phyloP scores from a whole-genome alignment of 306 rosid species.

The Crataegus laevigata region DNA sequence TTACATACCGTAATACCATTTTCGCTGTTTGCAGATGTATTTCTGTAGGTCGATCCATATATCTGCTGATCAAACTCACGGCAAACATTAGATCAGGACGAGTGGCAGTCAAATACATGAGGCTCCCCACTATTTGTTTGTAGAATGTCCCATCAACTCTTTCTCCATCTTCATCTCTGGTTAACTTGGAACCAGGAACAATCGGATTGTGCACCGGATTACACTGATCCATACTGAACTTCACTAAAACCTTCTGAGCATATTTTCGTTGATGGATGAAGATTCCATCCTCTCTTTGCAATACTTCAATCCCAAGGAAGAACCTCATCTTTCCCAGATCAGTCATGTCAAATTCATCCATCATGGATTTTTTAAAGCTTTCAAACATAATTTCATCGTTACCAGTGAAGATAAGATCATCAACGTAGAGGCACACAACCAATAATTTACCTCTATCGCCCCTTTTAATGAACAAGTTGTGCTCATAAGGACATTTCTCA shows the following conservation, averaged over 20 bases:
- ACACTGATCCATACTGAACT: not conserved
- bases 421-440: not conserved
- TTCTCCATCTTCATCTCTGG: too few species aligned
- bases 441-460: not conserved
- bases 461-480: too few species aligned
- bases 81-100: too few species aligned
- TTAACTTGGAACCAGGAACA: not conserved
- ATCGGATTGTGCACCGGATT: not conserved
- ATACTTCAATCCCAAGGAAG: not conserved
- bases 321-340: too few species aligned
- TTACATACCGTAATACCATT: not conserved
- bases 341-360: too few species aligned
- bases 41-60: not conserved
- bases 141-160: too few species aligned
- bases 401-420: not conserved
- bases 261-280: not conserved
- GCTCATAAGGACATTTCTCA: too few species aligned
- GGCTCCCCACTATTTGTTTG: too few species aligned
- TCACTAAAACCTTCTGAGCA: not conserved
- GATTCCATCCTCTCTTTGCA: not conserved
- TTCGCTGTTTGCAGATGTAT: not conserved
- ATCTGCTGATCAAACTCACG: too few species aligned
- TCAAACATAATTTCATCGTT: not conserved
- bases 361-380: not conserved
- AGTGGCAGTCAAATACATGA: too few species aligned